phyloP scores from a whole-genome alignment of 805 yeast species.

The Starmerella vitae region DNA sequence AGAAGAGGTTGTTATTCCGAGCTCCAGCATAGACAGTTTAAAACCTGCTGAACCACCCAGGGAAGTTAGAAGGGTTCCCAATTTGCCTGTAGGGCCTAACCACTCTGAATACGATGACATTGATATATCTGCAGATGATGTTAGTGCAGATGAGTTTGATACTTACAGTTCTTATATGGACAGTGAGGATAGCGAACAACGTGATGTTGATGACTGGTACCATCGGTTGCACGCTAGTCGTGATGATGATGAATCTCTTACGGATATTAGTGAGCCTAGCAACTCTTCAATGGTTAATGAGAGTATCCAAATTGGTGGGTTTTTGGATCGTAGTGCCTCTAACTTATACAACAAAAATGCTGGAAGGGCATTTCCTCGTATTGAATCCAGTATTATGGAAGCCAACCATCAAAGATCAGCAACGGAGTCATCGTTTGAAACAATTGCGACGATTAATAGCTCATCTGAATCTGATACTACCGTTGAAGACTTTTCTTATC shows the following conservation, averaged over 20 bases:
- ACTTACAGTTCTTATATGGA: background rate
- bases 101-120: background rate
- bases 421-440: conserved; percentile 11
- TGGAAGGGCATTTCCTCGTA: conserved; percentile 19
- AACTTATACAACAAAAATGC: conserved; percentile 19
- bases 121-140: background rate
- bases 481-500: conserved; percentile 25
- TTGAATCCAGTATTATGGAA: conserved; percentile 3
- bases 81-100: background rate
- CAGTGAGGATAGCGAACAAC: conserved; percentile 24
- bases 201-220: conserved; percentile 28
- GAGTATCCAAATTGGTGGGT: conserved; percentile 20
- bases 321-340: conserved; percentile 17
- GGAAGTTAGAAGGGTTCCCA: background rate
- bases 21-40: background rate
- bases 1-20: background rate
- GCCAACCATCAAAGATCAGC: conserved; percentile 4
- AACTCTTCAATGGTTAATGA: conserved; percentile 7
- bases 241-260: conserved; percentile 21
- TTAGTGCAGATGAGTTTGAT: background rate
- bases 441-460: conserved; percentile 6
- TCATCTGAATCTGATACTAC: conserved; percentile 9
- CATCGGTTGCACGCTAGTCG: conserved; percentile 15
- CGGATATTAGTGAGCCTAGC: conserved; percentile 11
- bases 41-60: background rate